A percentile compares a stretch with the other conserved stretches of the same genome.
Conservation (phyloP, 768 basidiomycete genomes). For the Auricularia sp. region DNA sequence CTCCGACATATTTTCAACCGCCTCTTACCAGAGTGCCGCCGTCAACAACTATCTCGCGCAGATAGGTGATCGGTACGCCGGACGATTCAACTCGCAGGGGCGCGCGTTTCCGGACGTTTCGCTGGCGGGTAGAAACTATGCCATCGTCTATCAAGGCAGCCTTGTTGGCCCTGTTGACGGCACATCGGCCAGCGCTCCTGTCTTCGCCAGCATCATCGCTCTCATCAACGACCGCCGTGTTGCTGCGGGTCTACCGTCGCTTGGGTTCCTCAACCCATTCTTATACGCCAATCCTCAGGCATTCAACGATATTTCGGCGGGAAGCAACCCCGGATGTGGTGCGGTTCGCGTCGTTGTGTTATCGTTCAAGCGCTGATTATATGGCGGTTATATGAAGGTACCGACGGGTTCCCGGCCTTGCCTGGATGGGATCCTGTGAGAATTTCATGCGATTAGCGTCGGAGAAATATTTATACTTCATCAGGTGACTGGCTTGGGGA, state of each 20-base stretch:
- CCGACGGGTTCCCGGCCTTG: too few relatives aligned
- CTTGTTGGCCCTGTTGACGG: background rate
- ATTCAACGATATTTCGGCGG: constrained; percentile 7
- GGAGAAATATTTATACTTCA: background rate
- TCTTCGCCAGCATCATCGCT: constrained; percentile 3
- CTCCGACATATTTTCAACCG: constrained; percentile 31
- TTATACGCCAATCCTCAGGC: constrained; percentile 1
- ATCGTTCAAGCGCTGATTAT: too few relatives aligned
- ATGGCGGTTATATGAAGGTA: too few relatives aligned
- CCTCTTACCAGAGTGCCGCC: constrained; percentile 28
- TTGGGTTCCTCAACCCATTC: constrained; percentile 8
- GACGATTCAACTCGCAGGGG: background rate
- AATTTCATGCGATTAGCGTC: too few relatives aligned
- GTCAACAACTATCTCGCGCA: constrained; percentile 26
- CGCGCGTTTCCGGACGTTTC: constrained; percentile 11
- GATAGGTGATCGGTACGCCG: constrained; percentile 15
- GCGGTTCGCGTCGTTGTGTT: too few relatives aligned
- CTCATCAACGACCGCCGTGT: constrained; percentile 10
- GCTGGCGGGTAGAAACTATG: constrained; percentile 9
- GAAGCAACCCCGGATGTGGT: background rate
- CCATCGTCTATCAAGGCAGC: background rate
- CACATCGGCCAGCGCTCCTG: constrained; percentile 7
- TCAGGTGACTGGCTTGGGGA: constrained; percentile 12
- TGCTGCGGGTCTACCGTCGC: constrained; percentile 2
- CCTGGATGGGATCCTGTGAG: too few relatives aligned